phyloP scores from a whole-genome alignment of 768 basidiomycete species.

The Polyporus arcularius region DNA sequence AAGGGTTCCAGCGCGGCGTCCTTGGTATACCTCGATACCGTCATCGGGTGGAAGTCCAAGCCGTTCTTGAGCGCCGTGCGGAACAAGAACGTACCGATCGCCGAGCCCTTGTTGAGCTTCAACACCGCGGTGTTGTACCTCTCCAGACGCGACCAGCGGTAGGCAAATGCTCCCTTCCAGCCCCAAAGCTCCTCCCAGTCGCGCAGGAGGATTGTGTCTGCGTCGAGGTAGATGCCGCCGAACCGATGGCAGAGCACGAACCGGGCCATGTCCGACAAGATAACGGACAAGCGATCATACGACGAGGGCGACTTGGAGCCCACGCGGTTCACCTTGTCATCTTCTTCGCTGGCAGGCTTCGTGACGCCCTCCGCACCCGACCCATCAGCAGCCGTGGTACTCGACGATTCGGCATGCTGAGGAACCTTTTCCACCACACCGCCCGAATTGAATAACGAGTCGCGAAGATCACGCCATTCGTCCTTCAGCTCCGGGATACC shows the following conservation, averaged over 20 bases:
- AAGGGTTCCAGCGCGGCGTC: slow-evolving; percentile 86
- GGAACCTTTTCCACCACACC: slow-evolving; percentile 74
- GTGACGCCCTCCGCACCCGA: slow-evolving; percentile 7
- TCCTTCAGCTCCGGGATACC: slow-evolving; percentile 85
- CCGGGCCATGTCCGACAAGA: slow-evolving; percentile 94
- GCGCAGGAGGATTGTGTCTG: slow-evolving; percentile 91
- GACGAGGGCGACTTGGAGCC: slow-evolving; percentile 86
- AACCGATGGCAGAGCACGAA: slow-evolving; percentile 97
- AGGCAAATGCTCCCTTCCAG: slow-evolving; percentile 95
- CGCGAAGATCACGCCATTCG: slow-evolving; percentile 81
- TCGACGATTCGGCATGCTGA: slow-evolving; percentile 37
- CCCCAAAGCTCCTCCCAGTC: slow-evolving; percentile 99
- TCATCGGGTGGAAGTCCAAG: slow-evolving; percentile 97
- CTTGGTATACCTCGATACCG: slow-evolving; percentile 84
- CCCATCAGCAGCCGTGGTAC: slow-evolving; percentile 22
- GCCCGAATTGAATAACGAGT: slow-evolving; percentile 85
- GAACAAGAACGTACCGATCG: slow-evolving; percentile 91
- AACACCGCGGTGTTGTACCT: slow-evolving; percentile 97
- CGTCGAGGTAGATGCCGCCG: slow-evolving; percentile 96
- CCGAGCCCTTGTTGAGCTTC: slow-evolving; percentile 89
- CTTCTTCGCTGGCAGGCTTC: slow-evolving; percentile 30
- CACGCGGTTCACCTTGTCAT: slow-evolving; percentile 73
- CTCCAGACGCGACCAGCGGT: slow-evolving; percentile 90
- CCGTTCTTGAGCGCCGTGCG: slow-evolving; percentile 91
- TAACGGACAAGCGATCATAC: slow-evolving; percentile 91